Conservation (phyloP, 139 green algal species). For the Eudorina sp. region DNA sequence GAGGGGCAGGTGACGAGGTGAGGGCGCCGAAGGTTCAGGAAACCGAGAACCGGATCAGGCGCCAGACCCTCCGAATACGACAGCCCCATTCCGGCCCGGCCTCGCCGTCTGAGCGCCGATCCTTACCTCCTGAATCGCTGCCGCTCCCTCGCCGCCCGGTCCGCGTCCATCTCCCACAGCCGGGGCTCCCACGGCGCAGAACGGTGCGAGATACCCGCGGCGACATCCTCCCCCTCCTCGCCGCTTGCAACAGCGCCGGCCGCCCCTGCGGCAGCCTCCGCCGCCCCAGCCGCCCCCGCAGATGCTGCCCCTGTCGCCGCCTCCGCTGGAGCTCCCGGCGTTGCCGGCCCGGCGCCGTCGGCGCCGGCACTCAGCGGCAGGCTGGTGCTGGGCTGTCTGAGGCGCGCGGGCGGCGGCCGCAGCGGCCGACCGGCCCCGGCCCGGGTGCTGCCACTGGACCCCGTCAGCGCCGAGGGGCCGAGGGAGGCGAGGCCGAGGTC, state of each 20-base stretch:
- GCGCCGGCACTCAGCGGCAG: neutral
- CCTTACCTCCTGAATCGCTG: slow-evolving; percentile 42
- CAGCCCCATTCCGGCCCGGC: too few relatives aligned
- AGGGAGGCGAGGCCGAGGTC: slow-evolving; percentile 12
- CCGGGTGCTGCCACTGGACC: neutral
- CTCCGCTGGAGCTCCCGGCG: neutral
- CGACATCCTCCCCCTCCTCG: neutral
- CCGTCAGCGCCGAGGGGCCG: neutral
- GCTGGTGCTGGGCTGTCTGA: neutral
- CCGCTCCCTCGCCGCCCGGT: slow-evolving; percentile 21
- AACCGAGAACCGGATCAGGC: too few relatives aligned
- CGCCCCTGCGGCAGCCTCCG: neutral
- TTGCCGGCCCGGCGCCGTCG: neutral
- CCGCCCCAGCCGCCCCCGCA: neutral
- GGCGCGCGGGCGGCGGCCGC: neutral
- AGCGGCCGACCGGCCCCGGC: neutral
- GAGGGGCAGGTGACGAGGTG: too few relatives aligned
- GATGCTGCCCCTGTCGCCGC: neutral
- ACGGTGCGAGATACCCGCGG: neutral
- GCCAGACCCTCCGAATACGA: too few relatives aligned
- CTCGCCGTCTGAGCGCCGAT: too few relatives aligned
- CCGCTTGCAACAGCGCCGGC: too few relatives aligned
- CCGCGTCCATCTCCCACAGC: slow-evolving; percentile 20
- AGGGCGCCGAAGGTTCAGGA: too few relatives aligned
- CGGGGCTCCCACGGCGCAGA: slow-evolving; percentile 38